Base-by-base conservation (phyloP, 805 yeast species). In the Nakazawaea ambrosiae region DNA sequence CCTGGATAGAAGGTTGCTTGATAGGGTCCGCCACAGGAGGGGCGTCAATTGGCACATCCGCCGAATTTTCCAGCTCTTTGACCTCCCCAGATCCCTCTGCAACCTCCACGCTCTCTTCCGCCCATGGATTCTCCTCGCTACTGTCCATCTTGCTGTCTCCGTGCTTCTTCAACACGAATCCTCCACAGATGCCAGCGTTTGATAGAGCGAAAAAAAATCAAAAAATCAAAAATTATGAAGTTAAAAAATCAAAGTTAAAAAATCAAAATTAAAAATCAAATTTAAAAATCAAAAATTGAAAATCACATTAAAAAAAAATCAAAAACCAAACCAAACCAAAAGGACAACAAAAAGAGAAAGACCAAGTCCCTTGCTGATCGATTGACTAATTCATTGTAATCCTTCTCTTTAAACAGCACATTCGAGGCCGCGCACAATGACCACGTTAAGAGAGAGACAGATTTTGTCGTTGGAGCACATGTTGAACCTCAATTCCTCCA, bases 401-500 rank as follows among this genome's bases (percentile, higher is more conserved):
- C 4, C 9, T 11, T 10, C 14, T 26, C 18, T 20, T 4, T 12
- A 12, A 9, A n/a, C n/a, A n/a, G n/a, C n/a, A n/a, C n/a, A n/a
- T n/a, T n/a, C n/a, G n/a, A n/a, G n/a, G n/a, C n/a, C n/a, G n/a
- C n/a, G n/a, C 20, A 31, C 11, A 17, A 38, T 33, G 37, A 24
- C 31, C 8, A 25, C 64, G n/a, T 45, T 66, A 23, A 55, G 73
- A 41, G 69, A 64, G 20, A 55, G 61, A 54, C 73, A 66, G 42
- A 61, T 64, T 12, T 53, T 61, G 34, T 62, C 73, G 34, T 67
- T 90, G 51, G 85, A 85, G 66, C 82, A 80, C 44, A 83, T 92
- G 92, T 78, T 90, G 42, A 81, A 83, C 54, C 70, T 88, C 53
- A 90, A 90, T 62, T 66, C 75, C 40, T 80, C 75, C 34, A 67